A percentile compares a stretch with the other conserved stretches of the same genome.
These are phyloP conservation scores for Sclerotinia trifoliorum DNA, from an alignment of 2,329 filamentous ascomycete species.

Conservation along the genomic window DNA sequence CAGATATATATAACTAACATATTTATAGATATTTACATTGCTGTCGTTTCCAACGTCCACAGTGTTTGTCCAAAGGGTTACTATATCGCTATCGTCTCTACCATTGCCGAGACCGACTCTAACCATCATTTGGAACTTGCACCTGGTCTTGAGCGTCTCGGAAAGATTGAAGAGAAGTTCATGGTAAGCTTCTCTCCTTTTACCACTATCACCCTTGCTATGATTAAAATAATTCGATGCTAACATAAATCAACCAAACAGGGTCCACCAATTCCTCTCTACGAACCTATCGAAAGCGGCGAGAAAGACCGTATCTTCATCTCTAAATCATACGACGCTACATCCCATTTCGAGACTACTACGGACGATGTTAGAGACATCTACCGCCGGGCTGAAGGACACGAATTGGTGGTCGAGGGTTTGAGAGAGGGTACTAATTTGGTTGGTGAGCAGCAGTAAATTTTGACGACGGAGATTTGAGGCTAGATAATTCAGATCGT, in stretches of 20 bases:
- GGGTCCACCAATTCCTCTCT: slow-evolving; percentile 85
- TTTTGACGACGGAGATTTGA: background rate
- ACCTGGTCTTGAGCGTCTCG: slow-evolving; percentile 87
- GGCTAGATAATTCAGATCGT: too few relatives aligned
- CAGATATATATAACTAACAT: slow-evolving; percentile 5
- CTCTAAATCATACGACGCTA: slow-evolving; percentile 97
- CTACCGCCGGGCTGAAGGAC: slow-evolving; percentile 73
- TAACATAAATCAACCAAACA: slow-evolving; percentile 38
- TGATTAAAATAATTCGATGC: background rate
- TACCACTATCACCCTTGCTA: background rate
- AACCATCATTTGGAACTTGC: slow-evolving; percentile 97
- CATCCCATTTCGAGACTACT: slow-evolving; percentile 92
- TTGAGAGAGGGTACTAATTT: slow-evolving; percentile 64
- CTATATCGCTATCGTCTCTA: slow-evolving; percentile 98
- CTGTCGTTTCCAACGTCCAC: slow-evolving; percentile 91
- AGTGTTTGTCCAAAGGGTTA: slow-evolving; percentile 99
- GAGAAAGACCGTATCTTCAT: slow-evolving; percentile 90
- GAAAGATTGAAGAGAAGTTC: slow-evolving; percentile 94
- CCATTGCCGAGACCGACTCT: slow-evolving; percentile 84
- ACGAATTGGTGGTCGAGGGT: slow-evolving; percentile 65
- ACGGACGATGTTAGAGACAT: slow-evolving; percentile 93
- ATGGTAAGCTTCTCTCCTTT: slow-evolving; percentile 58
- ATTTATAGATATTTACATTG: slow-evolving; percentile 83
- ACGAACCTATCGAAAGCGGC: slow-evolving; percentile 83
- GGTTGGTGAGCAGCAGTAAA: slow-evolving; percentile 63